phyloP scores from a whole-genome alignment of 2,329 filamentous ascomycete genomes.

The Pyrenophora graminea region DNA sequence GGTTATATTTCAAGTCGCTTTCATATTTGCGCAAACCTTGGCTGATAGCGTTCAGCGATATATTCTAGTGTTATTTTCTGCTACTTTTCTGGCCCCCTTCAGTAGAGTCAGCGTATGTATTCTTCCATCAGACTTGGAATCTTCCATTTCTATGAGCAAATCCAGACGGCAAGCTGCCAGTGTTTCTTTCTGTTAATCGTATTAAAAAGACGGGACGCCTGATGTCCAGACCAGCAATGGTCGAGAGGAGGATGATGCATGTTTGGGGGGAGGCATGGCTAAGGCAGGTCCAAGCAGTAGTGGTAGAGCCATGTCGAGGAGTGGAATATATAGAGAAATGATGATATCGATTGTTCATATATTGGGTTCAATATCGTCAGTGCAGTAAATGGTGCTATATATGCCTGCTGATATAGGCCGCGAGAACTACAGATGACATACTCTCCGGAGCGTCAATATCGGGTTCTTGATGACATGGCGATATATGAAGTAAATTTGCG shows the following conservation, averaged over 20 bases:
- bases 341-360: slow-evolving; percentile 15
- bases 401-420: too few relatives aligned
- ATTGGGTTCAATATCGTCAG: neutral
- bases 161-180: slow-evolving; percentile 10
- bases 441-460: too few relatives aligned
- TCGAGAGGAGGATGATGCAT: slow-evolving; percentile 13
- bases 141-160: slow-evolving; percentile 11
- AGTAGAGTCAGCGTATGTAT: slow-evolving; percentile 8
- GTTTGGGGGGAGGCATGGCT: slow-evolving; percentile 13
- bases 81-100: slow-evolving; percentile 2
- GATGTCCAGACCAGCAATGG: slow-evolving; percentile 17
- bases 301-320: slow-evolving; percentile 6
- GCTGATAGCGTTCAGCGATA: slow-evolving; percentile 43
- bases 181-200: slow-evolving; percentile 15
- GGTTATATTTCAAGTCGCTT: slow-evolving; percentile 15
- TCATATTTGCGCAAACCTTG: slow-evolving; percentile 20
- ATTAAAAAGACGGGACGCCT: slow-evolving; percentile 9
- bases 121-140: slow-evolving; percentile 2
- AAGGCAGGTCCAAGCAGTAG: slow-evolving; percentile 28
- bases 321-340: slow-evolving; percentile 24
- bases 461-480: too few relatives aligned
- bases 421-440: too few relatives aligned
- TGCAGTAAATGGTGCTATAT: too few relatives aligned
- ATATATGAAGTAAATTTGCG: too few relatives aligned
- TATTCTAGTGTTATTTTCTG: slow-evolving; percentile 28